Percentiles rank a stretch among this genome's conserved stretches.
Evolutionary conservation across 768 basidiomycete species (phyloP).

Genomic region (Auriculariales sp.): DNA sequence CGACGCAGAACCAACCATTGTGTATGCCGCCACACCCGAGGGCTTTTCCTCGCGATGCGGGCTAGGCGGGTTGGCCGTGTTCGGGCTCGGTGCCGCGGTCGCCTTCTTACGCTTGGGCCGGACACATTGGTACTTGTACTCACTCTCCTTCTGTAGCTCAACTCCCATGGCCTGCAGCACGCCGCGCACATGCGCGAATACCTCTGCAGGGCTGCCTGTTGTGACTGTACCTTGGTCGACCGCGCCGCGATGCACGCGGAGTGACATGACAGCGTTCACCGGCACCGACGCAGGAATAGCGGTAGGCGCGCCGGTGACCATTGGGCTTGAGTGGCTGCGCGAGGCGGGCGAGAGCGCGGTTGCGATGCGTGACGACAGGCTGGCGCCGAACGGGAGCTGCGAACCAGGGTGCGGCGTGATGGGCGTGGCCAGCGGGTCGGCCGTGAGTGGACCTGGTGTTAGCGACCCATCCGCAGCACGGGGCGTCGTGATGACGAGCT

Average conservation of each 20-base stretch:
- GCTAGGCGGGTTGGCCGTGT: too few relatives aligned
- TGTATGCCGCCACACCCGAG: conserved; percentile 54
- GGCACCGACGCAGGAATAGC: too few relatives aligned
- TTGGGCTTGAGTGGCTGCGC: conserved; percentile 31
- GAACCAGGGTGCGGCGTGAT: not conserved
- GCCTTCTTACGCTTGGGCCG: conserved; percentile 58
- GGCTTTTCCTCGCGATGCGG: not conserved
- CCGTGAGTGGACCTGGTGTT: too few relatives aligned
- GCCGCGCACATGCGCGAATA: conserved; percentile 70
- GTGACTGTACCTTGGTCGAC: conserved; percentile 87
- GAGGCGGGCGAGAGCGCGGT: conserved; percentile 21
- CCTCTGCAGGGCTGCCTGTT: conserved; percentile 66
- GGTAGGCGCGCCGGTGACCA: conserved; percentile 27
- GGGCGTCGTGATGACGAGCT: conserved; percentile 1
- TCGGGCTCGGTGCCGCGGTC: conserved; percentile 2
- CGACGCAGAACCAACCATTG: conserved; percentile 67
- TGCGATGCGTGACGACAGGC: conserved; percentile 5
- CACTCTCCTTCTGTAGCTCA: conserved; percentile 74
- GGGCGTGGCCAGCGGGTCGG: not conserved
- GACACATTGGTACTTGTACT: conserved; percentile 81
- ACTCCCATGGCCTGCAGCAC: conserved; percentile 84
- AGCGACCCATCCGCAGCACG: not conserved
- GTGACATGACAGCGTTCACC: conserved; percentile 11
- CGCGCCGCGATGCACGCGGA: conserved; percentile 83
- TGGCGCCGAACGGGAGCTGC: not conserved